Percentiles rank a stretch among this genome's conserved stretches.
Evolutionary conservation across 345 rosid species (phyloP).

Genomic region (Psidium guajava): DNA sequence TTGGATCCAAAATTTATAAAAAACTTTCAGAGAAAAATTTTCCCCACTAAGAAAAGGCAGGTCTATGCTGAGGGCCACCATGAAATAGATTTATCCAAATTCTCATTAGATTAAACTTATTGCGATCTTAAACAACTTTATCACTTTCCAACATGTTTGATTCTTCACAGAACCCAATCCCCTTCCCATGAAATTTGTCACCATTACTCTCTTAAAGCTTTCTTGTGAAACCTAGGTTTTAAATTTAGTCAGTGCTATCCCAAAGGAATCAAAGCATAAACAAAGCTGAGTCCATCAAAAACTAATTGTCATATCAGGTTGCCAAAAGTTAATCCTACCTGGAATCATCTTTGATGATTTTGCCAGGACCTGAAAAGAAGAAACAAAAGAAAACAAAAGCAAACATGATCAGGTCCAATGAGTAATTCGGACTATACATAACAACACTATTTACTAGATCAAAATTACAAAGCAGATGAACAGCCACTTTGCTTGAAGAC

Average conservation of each 20-base stretch:
- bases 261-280: not conserved
- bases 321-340: slow-evolving; percentile 25
- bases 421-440: not conserved
- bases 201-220: not conserved
- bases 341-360: slow-evolving; percentile 99
- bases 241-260: not conserved
- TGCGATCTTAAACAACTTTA: not conserved
- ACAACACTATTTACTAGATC: not conserved
- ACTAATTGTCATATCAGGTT: not conserved
- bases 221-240: not conserved
- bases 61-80: not conserved
- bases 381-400: slow-evolving; percentile 2
- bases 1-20: not conserved
- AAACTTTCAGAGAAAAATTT: not conserved
- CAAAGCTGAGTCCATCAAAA: not conserved
- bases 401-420: not conserved
- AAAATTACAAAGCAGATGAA: not conserved
- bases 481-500: not conserved
- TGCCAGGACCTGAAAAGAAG: slow-evolving; percentile 59
- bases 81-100: not conserved
- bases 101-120: not conserved
- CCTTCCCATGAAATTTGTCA: not conserved
- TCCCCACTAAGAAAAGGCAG: not conserved
- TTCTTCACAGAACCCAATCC: not conserved
- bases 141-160: not conserved